Base-by-base conservation (phyloP, 441 rosid species). In the Populus hybrid region DNA sequence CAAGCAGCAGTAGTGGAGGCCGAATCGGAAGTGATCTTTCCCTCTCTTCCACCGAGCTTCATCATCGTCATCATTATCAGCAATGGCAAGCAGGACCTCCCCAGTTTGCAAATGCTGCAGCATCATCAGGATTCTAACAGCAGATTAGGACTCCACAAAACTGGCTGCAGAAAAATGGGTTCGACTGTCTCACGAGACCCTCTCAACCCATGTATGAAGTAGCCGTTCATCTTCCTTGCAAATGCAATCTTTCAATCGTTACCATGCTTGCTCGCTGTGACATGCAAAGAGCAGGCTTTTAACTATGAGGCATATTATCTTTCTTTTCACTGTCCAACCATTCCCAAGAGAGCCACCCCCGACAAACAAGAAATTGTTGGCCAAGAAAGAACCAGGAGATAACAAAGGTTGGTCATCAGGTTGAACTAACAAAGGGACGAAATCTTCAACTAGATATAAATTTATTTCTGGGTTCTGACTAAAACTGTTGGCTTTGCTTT, bases 91-190 rank as follows among this genome's bases (percentile, higher is more conserved):
- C 90, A 12, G 85, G 87, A 73, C 82, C 87, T 75, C 88, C 84
- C 67, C 99, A 89, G 80, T 80, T 84, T 85, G 85, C 92, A 81
- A 89, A 79, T 92, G 95, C 97, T 88, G 98, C 98, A 96, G 99
- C 99, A 96, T 96, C 99, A 96, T 96, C 98, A 94, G 98, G 99
- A 96, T 94, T 96, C 98, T 90, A 93, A 67, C 88, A 82, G 76
- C 97, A 91, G 83, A 87, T 84, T 80, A 86, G 86, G 83, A 84
- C 88, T 79, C 84, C 90, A 61, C 91, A 87, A 81, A 89, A 85
- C 76, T 90, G 97, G 97, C 89, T 88, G 90, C 97, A 94, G 87
- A 84, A 83, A 67, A 95, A 90, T 91, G 94, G 90, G 78, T 89
- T 88, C 79, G 88, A 86, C 79, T 78, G 87, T 66, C 81, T 88